These are phyloP conservation scores for Jamesozyma spencerorum DNA, from an alignment of 805 yeast species.

Conservation along the genomic window DNA sequence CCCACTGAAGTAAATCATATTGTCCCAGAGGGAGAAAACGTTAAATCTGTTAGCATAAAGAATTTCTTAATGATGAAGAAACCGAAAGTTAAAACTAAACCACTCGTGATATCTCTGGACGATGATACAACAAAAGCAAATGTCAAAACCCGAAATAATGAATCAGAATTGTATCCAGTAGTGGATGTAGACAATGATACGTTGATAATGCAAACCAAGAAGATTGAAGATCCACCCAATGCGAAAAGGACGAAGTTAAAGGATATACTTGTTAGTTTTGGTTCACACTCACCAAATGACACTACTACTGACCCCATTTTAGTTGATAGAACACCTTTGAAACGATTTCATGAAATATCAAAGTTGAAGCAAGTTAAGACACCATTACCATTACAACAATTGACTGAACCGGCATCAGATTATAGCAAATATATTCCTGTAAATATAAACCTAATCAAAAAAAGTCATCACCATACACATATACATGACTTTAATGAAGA, in stretches of 20 bases:
- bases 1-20: slow-evolving; percentile 2
- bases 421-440: not conserved
- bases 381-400: slow-evolving; percentile 16
- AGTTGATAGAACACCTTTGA: slow-evolving; percentile 6
- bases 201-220: slow-evolving; percentile 5
- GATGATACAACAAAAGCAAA: slow-evolving; percentile 6
- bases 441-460: not conserved
- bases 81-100: slow-evolving; percentile 3
- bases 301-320: not conserved
- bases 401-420: slow-evolving; percentile 7
- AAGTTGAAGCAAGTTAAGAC: slow-evolving; percentile 11
- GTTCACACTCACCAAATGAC: not conserved
- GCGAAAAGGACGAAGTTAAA: slow-evolving; percentile 20
- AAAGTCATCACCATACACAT: too few relatives aligned
- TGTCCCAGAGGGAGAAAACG: slow-evolving; percentile 6
- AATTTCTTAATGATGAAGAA: slow-evolving; percentile 13
- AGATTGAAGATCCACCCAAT: slow-evolving; percentile 10
- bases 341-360: slow-evolving; percentile 12
- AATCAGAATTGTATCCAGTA: too few relatives aligned
- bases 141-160: not conserved
- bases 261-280: slow-evolving; percentile 15
- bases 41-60: slow-evolving; percentile 11
- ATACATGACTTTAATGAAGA: slow-evolving; percentile 3
- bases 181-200: slow-evolving; percentile 2
- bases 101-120: slow-evolving; percentile 10